Evolutionary conservation across 768 basidiomycete species (phyloP).

Genomic region (button mushroom (Agaricus bisporus)): DNA sequence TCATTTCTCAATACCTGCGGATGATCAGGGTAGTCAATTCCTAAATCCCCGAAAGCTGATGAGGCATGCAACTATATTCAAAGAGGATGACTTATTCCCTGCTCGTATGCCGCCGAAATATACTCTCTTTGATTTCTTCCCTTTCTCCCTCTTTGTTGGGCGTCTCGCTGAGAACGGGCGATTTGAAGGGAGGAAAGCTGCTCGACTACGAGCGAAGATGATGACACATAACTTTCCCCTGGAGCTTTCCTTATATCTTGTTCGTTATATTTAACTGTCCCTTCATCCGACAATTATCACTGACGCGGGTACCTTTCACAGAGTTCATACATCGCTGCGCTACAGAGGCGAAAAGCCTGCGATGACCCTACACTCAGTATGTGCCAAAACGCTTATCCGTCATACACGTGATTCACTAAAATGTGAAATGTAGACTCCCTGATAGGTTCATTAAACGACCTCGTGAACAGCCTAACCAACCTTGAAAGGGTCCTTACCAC

Average conservation of each 20-base stretch:
- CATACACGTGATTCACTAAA: background rate
- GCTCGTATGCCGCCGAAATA: conserved; percentile 54
- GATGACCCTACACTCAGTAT: conserved; percentile 61
- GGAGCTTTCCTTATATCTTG: conserved; percentile 65
- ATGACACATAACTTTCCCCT: conserved; percentile 60
- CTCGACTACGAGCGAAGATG: conserved; percentile 46
- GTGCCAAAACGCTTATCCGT: conserved; percentile 15
- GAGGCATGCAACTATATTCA: conserved; percentile 27
- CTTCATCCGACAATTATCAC: background rate
- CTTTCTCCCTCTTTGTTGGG: conserved; percentile 55
- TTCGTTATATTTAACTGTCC: conserved; percentile 21
- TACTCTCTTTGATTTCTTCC: conserved; percentile 59
- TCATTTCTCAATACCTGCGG: background rate
- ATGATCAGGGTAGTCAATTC: background rate
- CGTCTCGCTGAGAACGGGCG: conserved; percentile 40
- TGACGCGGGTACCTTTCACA: conserved; percentile 18
- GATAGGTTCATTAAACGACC: conserved; percentile 40
- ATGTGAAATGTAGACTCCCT: conserved; percentile 33
- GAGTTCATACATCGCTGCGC: conserved; percentile 61
- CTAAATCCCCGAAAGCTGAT: background rate
- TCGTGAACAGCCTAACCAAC: conserved; percentile 62
- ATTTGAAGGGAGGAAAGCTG: conserved; percentile 56
- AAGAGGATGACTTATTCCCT: conserved; percentile 46
- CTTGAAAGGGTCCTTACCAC: conserved; percentile 71
- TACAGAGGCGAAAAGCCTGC: conserved; percentile 47